Conservation (phyloP, 2,329 filamentous ascomycete genomes). For the Drechslerella dactyloides region DNA sequence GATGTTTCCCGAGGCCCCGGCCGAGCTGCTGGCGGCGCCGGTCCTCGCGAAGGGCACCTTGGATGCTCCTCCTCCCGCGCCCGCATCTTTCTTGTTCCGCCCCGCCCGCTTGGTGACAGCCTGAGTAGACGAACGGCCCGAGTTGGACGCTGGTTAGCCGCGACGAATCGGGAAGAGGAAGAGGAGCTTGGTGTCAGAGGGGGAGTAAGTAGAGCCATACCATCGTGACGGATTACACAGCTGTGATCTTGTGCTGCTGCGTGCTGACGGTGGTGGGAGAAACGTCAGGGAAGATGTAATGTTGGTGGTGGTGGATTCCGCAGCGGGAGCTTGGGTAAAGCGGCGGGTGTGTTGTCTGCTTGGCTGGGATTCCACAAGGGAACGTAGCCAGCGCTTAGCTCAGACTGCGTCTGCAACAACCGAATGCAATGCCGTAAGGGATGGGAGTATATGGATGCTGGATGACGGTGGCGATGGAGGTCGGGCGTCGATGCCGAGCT, state of each 20-base stretch:
- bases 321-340: too few relatives aligned
- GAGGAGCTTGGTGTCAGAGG: constrained; percentile 10
- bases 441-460: too few relatives aligned
- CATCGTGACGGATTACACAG: constrained; percentile 36
- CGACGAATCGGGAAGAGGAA: not conserved
- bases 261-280: constrained; percentile 19
- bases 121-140: constrained; percentile 55
- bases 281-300: constrained; percentile 6
- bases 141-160: constrained; percentile 27
- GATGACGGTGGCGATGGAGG: constrained; percentile 69
- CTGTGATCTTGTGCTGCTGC: constrained; percentile 18
- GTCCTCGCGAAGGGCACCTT: constrained; percentile 54
- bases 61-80: constrained; percentile 55
- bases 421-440: not conserved
- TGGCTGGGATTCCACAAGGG: constrained; percentile 1
- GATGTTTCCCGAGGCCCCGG: constrained; percentile 70
- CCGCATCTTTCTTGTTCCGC: constrained; percentile 64
- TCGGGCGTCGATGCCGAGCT: constrained; percentile 9
- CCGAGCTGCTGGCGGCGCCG: constrained; percentile 59
- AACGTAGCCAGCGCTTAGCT: not conserved
- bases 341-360: constrained; percentile 2
- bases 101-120: constrained; percentile 66
- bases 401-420: constrained; percentile 6
- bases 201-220: constrained; percentile 23
- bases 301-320: not conserved